Percentiles rank a stretch among this genome's conserved stretches.
phyloP scores from a whole-genome alignment of 768 basidiomycete species.

The Lactarius akahatsu region DNA sequence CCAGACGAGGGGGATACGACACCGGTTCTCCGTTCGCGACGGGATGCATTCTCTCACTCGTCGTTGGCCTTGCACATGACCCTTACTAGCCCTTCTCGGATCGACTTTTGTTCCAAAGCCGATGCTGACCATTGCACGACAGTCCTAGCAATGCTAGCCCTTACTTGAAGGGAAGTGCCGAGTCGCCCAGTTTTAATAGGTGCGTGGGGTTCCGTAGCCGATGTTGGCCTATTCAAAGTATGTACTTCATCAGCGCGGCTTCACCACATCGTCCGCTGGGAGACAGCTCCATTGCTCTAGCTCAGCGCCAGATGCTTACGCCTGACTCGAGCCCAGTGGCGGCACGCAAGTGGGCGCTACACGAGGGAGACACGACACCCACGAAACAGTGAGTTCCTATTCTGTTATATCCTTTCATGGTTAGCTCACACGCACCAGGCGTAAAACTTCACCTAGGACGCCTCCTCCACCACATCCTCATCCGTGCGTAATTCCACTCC shows the following conservation, averaged over 20 bases:
- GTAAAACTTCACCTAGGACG: conserved; percentile 17
- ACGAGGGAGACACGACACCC: conserved; percentile 24
- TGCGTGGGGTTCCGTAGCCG: background rate
- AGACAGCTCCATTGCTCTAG: conserved; percentile 8
- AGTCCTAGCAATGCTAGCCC: conserved; percentile 23
- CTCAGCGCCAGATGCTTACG: conserved; percentile 23
- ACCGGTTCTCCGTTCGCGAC: background rate
- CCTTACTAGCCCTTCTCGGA: background rate
- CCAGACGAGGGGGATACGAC: background rate
- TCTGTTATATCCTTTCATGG: background rate
- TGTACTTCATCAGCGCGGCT: conserved; percentile 3
- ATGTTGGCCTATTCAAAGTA: background rate
- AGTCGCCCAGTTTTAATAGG: conserved; percentile 19
- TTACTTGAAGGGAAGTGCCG: conserved; percentile 25
- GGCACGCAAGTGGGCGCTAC: conserved; percentile 23
- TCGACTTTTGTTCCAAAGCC: background rate
- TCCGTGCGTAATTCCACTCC: background rate
- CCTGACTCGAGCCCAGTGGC: conserved; percentile 26
- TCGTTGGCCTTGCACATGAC: background rate
- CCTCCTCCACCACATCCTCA: conserved; percentile 12
- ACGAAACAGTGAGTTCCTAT: conserved; percentile 19
- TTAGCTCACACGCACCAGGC: conserved; percentile 18
- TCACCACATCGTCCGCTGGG: conserved; percentile 12
- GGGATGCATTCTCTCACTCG: background rate
- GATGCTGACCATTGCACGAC: conserved; percentile 3